Evolutionary conservation across 2,329 filamentous ascomycete genomes (phyloP).

Genomic region (Dichotomopilus funicola): DNA sequence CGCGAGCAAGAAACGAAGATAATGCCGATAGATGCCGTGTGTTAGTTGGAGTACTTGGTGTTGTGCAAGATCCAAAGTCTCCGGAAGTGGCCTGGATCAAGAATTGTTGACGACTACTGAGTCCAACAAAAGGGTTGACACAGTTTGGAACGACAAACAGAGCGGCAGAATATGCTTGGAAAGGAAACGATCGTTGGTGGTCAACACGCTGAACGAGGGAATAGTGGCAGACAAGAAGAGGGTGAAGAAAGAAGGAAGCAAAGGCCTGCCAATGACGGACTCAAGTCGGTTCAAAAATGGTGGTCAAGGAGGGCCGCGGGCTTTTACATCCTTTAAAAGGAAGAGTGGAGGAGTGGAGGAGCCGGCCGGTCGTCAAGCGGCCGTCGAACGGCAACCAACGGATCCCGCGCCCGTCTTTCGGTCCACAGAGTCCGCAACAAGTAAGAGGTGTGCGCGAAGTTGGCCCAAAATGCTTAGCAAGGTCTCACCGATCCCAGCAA

Average conservation of each 20-base stretch:
- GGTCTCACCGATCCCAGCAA: too few relatives aligned
- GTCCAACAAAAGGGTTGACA: background rate
- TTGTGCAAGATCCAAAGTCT: background rate
- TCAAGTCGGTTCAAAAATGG: background rate
- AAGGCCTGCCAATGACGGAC: constrained; percentile 3
- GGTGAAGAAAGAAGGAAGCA: background rate
- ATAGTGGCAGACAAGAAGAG: constrained; percentile 12
- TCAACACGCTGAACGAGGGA: constrained; percentile 12
- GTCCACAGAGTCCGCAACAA: constrained; percentile 4
- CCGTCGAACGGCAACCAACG: background rate
- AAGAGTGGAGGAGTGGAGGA: background rate
- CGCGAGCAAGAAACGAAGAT: constrained; percentile 15
- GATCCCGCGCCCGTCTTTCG: background rate
- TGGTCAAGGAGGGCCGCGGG: background rate
- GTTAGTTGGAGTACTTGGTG: background rate
- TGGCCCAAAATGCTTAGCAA: background rate
- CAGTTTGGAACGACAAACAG: background rate
- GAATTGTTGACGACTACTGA: too few relatives aligned
- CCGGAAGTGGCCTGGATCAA: background rate
- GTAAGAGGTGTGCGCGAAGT: background rate
- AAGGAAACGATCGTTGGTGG: constrained; percentile 16
- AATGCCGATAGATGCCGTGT: background rate
- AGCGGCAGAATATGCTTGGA: constrained; percentile 2
- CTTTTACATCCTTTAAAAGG: background rate
- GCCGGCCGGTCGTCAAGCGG: background rate